These are phyloP conservation scores for Cladosporium colombiae DNA, from an alignment of 2,329 filamentous ascomycete species.

Conservation along the genomic window DNA sequence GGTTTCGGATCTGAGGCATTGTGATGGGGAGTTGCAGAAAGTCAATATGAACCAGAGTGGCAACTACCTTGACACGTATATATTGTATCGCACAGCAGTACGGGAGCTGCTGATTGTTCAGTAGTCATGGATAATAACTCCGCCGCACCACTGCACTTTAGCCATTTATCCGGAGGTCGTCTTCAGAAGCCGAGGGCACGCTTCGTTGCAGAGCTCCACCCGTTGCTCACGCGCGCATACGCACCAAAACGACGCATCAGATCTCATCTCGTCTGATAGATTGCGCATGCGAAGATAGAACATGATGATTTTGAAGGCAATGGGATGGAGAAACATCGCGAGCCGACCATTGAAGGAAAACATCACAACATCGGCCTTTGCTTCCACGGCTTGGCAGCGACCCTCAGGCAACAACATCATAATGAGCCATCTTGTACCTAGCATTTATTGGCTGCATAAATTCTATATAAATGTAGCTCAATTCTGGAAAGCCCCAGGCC, in stretches of 20 bases:
- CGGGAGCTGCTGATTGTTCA: not conserved
- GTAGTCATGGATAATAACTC: not conserved
- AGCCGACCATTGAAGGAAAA: not conserved
- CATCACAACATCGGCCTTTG: not conserved
- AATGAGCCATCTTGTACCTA: not conserved
- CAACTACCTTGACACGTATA: not conserved
- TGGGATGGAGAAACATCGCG: not conserved
- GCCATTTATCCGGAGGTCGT: constrained; percentile 16
- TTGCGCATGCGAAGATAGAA: not conserved
- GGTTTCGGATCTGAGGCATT: constrained; percentile 41
- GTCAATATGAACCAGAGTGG: not conserved
- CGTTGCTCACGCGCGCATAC: not conserved
- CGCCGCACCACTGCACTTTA: constrained; percentile 10
- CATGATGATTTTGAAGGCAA: not conserved
- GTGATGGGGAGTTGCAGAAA: not conserved
- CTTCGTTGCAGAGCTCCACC: not conserved
- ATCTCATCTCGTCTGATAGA: not conserved
- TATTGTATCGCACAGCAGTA: not conserved
- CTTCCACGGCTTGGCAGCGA: not conserved
- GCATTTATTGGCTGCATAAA: too few relatives aligned
- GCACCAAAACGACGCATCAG: not conserved
- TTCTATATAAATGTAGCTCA: too few relatives aligned
- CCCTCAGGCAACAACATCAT: not conserved
- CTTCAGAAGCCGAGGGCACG: constrained; percentile 12
- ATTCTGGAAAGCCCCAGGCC: too few relatives aligned